Conservation (phyloP, 768 basidiomycete species). For the Austroboletus eburneus region DNA sequence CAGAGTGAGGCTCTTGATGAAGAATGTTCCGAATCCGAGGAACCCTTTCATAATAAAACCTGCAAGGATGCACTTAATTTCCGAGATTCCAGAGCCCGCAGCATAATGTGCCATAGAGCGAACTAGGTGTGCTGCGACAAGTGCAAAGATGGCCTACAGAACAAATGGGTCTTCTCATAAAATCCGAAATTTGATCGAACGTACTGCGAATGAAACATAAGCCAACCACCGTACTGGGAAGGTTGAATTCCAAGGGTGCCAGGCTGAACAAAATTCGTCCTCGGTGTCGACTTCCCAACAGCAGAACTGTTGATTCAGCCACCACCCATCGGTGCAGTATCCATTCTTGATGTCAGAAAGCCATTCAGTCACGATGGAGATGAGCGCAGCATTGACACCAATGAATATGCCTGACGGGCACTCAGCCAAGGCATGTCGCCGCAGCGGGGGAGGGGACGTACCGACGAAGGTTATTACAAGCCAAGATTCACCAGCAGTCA, state of each 20-base stretch:
- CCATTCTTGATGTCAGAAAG: conserved; percentile 97
- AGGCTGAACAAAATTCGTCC: conserved; percentile 82
- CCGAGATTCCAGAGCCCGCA: conserved; percentile 96
- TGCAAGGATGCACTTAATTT: conserved; percentile 96
- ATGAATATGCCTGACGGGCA: conserved; percentile 70
- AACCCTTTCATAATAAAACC: conserved; percentile 98
- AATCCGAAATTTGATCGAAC: conserved; percentile 27
- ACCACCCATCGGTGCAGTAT: conserved; percentile 96
- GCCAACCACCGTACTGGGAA: conserved; percentile 72
- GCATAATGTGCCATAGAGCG: conserved; percentile 88
- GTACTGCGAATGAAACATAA: conserved; percentile 86
- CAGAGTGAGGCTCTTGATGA: conserved; percentile 91
- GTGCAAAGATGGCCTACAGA: conserved; percentile 71
- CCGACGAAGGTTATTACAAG: conserved; percentile 88
- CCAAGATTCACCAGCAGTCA: conserved; percentile 84
- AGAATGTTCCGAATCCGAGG: conserved; percentile 83
- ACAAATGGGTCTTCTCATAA: conserved; percentile 2
- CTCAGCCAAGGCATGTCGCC: conserved; percentile 2
- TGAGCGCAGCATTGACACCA: conserved; percentile 90
- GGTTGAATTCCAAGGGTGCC: conserved; percentile 85
- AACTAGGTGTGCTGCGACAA: conserved; percentile 86
- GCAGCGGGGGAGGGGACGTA: conserved; percentile 38
- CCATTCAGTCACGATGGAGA: conserved; percentile 96
- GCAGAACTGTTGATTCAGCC: conserved; percentile 97
- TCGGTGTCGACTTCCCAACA: conserved; percentile 93